phyloP scores from a whole-genome alignment of 2,329 filamentous ascomycete genomes.

The Dendryphion nanum region DNA sequence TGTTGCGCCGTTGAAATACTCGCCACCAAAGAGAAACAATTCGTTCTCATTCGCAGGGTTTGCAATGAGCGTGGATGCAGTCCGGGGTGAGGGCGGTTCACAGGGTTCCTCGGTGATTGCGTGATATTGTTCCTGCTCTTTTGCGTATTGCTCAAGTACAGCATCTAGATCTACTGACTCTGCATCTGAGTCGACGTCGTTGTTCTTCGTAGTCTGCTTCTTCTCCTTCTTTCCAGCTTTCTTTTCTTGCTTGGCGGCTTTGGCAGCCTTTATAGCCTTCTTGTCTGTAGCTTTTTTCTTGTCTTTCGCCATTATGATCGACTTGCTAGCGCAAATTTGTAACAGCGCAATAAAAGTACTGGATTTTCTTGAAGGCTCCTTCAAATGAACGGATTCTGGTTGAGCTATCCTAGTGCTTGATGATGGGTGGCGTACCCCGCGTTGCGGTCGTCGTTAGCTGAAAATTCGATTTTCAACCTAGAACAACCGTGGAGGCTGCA shows the following conservation, averaged over 20 bases:
- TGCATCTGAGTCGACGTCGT: conserved; percentile 79
- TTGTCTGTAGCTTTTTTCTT: conserved; percentile 49
- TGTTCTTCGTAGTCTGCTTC: conserved; percentile 69
- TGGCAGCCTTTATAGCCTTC: conserved; percentile 53
- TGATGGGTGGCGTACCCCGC: no score
- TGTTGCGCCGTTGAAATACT: conserved; percentile 90
- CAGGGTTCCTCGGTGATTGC: conserved; percentile 83
- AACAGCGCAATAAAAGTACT: no score
- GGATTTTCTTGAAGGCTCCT: no score
- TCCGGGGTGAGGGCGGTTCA: conserved; percentile 72
- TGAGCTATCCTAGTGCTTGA: no score
- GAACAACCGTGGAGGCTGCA: no score
- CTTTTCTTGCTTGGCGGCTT: conserved; percentile 75
- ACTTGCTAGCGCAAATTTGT: no score
- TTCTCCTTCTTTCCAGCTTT: conserved; percentile 76
- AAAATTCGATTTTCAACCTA: no score
- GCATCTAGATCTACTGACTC: conserved; percentile 93
- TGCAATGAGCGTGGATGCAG: conserved; percentile 78
- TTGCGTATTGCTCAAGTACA: conserved; percentile 88
- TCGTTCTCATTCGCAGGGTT: conserved; percentile 85
- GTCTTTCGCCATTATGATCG: conserved; percentile 53
- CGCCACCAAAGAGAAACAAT: conserved; percentile 87
- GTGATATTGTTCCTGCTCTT: conserved; percentile 86
- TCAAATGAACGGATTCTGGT: no score
- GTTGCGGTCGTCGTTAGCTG: no score